Base-by-base conservation (phyloP, 192 early-diverging fungal species). In the Allomyces macrogynus region DNA sequence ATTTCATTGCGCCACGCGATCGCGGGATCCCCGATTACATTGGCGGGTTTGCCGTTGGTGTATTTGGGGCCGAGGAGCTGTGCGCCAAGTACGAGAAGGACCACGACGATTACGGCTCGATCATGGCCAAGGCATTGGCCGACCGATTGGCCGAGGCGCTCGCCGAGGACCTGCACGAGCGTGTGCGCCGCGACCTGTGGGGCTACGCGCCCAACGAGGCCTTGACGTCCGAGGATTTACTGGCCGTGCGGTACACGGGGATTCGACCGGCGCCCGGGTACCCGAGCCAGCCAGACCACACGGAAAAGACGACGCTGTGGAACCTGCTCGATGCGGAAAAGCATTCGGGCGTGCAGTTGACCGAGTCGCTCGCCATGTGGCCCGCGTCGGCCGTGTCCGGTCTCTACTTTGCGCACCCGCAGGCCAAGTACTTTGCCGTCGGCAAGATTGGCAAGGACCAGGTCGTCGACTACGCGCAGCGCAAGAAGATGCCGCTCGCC, bases 231-330 rank as follows among this genome's bases (percentile, higher is more conserved):
- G 81, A 82, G 64, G 90, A 92, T 42, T 70, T 94, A 80, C 80
- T 96, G 70, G 83, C 86, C 72, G 85, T 96, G 70, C 90, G 90
- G 72, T 96, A 96, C 75, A 85, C 89, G 70, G 93, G 93, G 63
- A 96, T 96, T 67, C 87, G 93, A 14, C 93, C 93, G 2, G 93
- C 93, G 0, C 91, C 91, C 1, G 93, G 91, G 23, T 96, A 96
- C 69, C 93, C 93, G 24, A 90, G 84, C 24, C 93, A 96, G 72
- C 93, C 93, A 16, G 93, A 96, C 66, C 93, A 96, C 71, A 87
- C 89, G 1, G 93, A 96, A 73, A 96, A 96, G 80, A 68, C 69
- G 64, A 89, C 88, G 24, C 93, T 96, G 89, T 96, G 93, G 93
- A 77, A 87, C 24, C 64, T 96, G 54, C 86, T 84, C 68, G 79